Percentiles rank a stretch among this genome's conserved stretches.
Conservation (phyloP, 2,329 filamentous ascomycete species). For the Aspergillus sp. region DNA sequence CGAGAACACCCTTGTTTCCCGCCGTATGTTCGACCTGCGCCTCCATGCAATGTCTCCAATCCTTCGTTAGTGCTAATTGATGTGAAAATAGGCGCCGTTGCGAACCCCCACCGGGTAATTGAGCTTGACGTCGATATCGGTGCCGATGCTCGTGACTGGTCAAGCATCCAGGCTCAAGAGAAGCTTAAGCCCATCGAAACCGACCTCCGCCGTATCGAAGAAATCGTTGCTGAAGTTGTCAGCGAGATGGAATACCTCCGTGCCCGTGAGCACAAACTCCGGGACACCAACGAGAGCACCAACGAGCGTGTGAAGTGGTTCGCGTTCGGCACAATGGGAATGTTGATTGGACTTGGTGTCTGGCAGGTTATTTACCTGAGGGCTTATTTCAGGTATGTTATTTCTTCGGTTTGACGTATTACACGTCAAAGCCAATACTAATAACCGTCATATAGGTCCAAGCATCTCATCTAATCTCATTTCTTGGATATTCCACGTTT, state of each 20-base stretch:
- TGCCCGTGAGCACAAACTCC: constrained; percentile 83
- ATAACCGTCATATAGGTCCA: constrained; percentile 51
- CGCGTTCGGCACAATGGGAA: constrained; percentile 86
- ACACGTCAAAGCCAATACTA: background rate
- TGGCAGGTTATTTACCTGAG: constrained; percentile 99
- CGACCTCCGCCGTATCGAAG: constrained; percentile 88
- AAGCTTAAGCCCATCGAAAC: constrained; percentile 97
- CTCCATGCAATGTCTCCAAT: background rate
- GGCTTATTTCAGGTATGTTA: constrained; percentile 82
- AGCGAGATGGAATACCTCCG: constrained; percentile 95
- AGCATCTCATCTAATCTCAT: constrained; percentile 63
- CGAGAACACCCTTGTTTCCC: constrained; percentile 71
- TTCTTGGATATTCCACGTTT: constrained; percentile 5
- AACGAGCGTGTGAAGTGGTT: constrained; percentile 99
- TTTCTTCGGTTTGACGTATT: background rate
- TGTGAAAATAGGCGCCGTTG: constrained; percentile 32
- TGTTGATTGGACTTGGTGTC: constrained; percentile 82
- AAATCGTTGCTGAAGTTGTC: constrained; percentile 85
- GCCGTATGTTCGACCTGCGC: constrained; percentile 55
- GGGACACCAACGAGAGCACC: constrained; percentile 99
- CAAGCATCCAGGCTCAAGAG: constrained; percentile 90
- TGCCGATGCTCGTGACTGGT: constrained; percentile 97
- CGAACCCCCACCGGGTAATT: constrained; percentile 65
- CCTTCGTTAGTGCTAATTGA: background rate
- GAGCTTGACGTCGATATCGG: constrained; percentile 96